A percentile compares a stretch with the other conserved stretches of the same genome.
Conservation (phyloP, 2,329 filamentous ascomycete species). For the Didymosphaeria variabile region DNA sequence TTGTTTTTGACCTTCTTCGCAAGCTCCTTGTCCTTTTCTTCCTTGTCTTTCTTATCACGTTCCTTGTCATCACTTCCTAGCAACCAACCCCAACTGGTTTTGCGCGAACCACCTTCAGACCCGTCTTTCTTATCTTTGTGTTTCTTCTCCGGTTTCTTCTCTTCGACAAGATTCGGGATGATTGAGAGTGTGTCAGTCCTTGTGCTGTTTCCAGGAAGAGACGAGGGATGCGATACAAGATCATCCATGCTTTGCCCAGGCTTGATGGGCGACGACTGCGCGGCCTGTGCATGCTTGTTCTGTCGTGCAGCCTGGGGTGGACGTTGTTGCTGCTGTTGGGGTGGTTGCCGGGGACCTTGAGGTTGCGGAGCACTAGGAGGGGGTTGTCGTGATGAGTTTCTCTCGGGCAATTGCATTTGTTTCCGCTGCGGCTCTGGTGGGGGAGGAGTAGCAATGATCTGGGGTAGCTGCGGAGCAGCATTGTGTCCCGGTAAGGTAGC, state of each 20-base stretch:
- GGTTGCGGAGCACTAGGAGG: slow-evolving; percentile 33
- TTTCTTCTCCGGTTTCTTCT: slow-evolving; percentile 78
- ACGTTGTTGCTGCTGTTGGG: slow-evolving; percentile 33
- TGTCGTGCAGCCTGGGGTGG: slow-evolving; percentile 32
- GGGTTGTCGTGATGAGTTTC: slow-evolving; percentile 58
- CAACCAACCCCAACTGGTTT: slow-evolving; percentile 87
- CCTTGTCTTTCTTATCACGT: slow-evolving; percentile 62
- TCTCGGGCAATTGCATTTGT: slow-evolving; percentile 57
- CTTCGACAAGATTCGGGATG: slow-evolving; percentile 76
- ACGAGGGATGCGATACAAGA: slow-evolving; percentile 70
- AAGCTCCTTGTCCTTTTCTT: slow-evolving; percentile 50
- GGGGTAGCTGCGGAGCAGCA: slow-evolving; percentile 56
- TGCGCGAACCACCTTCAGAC: slow-evolving; percentile 70
- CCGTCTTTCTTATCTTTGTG: slow-evolving; percentile 75
- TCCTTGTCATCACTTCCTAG: slow-evolving; percentile 74
- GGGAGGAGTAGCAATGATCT: slow-evolving; percentile 71
- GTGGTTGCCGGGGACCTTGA: slow-evolving; percentile 22
- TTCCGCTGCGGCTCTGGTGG: slow-evolving; percentile 46
- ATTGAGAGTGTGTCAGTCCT: slow-evolving; percentile 82
- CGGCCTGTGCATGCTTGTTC: slow-evolving; percentile 42
- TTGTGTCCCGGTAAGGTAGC: slow-evolving; percentile 59
- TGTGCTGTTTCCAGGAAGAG: slow-evolving; percentile 73
- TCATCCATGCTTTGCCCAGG: slow-evolving; percentile 67
- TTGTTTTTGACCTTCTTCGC: slow-evolving; percentile 65
- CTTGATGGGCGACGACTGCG: slow-evolving; percentile 50